Evolutionary conservation across 768 basidiomycete species (phyloP), one percentile per base, ranked within the genome.

Genomic region (Phanerochaete sordida): DNA sequence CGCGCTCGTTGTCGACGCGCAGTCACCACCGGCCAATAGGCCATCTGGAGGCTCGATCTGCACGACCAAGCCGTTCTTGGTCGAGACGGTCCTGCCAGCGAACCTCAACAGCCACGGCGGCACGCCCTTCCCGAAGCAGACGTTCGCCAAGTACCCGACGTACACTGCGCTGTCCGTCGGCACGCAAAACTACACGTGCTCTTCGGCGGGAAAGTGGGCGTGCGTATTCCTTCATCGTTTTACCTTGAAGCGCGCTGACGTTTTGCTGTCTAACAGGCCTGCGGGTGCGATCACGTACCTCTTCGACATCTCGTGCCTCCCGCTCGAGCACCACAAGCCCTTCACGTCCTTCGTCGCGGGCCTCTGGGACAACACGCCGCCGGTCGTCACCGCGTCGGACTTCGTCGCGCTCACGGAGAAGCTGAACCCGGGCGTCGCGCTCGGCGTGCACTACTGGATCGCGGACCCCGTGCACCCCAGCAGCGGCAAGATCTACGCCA

Each of bases 291-390:
- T 81, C 16, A 77, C 75, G 4, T 79, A 83, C 63, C 70, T 86
- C 5, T 81, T 82, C 69, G 85, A 86, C 65, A 74, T 77, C 45
- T 82, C 83, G 0, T 84, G 84, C 71, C 56, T 82, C 30, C 69
- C 66, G 70, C 6, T 63, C 72, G 15, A 48, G 63, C 11, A 78
- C 73, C 48, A 57, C 60, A 16, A 9, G 23, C 59, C 31, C 8
- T 56, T 75, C 53, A 72, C 77, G 28, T 70, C 76, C 28, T 19
- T 58, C 0, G 73, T 69, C 0, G 80, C 72, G 56, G 49, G 59
- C 11, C 9, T 62, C 2, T 77, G 76, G 76, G 54, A 67, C 23
- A 19, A 44, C 11, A 57, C 65, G 12, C 62, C 65, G 7, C 26
- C 57, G 11, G 49, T 33, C 19, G 19, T 68, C 21, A 68, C 70